These are phyloP conservation scores for Protomyces lactucae-debilis DNA, from an alignment of 1,139 yeast species.

Conservation along the genomic window DNA sequence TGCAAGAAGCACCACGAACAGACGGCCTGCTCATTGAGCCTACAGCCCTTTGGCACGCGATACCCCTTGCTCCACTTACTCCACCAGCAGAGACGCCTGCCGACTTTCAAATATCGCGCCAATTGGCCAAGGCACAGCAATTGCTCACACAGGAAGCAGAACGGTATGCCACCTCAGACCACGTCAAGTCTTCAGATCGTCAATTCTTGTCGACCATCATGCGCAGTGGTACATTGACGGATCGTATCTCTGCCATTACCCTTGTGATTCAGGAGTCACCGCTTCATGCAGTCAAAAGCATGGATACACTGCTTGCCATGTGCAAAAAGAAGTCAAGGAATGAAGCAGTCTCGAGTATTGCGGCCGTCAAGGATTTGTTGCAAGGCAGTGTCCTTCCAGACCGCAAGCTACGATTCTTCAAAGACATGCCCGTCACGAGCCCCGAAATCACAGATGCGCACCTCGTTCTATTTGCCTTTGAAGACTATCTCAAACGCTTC, in stretches of 20 bases:
- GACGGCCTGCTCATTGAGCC: conserved; percentile 16
- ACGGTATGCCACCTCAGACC: conserved; percentile 33
- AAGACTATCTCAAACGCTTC: conserved; percentile 74
- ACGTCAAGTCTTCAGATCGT: conserved; percentile 55
- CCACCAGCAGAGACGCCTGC: conserved; percentile 41
- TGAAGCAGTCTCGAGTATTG: conserved; percentile 84
- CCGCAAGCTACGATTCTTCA: conserved; percentile 73
- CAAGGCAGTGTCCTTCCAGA: conserved; percentile 74
- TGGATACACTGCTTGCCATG: conserved; percentile 69
- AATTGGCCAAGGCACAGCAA: conserved; percentile 62
- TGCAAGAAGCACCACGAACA: conserved; percentile 5
- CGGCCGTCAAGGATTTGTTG: conserved; percentile 83
- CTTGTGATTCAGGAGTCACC: conserved; percentile 93
- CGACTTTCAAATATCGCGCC: conserved; percentile 50
- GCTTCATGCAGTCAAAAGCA: conserved; percentile 74
- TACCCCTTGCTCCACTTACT: conserved; percentile 7
- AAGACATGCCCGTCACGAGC: conserved; percentile 58
- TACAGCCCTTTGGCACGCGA: conserved; percentile 17
- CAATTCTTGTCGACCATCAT: conserved; percentile 85
- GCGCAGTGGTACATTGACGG: conserved; percentile 88
- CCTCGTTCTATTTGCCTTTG: conserved; percentile 75
- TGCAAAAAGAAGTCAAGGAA: conserved; percentile 92
- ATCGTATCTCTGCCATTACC: conserved; percentile 92
- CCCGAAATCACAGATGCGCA: conserved; percentile 39
- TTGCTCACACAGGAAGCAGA: conserved; percentile 68